Evolutionary conservation across 2,329 filamentous ascomycete genomes (phyloP).

Genomic region (Colletotrichum sp.): DNA sequence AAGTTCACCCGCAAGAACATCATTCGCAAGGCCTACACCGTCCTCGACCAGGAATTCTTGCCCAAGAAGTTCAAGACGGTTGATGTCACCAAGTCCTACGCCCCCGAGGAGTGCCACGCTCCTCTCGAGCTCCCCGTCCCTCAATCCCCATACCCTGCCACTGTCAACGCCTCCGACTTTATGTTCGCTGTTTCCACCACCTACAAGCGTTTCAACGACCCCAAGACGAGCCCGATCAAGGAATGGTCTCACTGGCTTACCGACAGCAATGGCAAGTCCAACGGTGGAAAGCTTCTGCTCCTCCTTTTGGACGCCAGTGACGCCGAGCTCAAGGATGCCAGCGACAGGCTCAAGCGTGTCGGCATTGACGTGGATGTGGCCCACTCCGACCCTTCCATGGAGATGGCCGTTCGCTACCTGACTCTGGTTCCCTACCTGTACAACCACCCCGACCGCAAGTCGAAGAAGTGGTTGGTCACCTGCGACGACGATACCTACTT

Average conservation of each 20-base stretch:
- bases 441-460: conserved; percentile 51
- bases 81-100: conserved; percentile 48
- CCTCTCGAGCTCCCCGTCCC: conserved; percentile 58
- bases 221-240: conserved; percentile 56
- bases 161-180: conserved; percentile 60
- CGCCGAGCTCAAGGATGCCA: conserved; percentile 54
- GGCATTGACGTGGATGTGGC: conserved; percentile 65
- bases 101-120: conserved; percentile 48
- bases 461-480: conserved; percentile 64
- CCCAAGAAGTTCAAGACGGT: conserved; percentile 52
- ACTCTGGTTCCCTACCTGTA: conserved; percentile 60
- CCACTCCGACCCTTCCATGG: conserved; percentile 55
- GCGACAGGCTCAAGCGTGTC: conserved; percentile 47
- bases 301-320: conserved; percentile 59
- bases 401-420: conserved; percentile 65
- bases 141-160: conserved; percentile 53
- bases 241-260: conserved; percentile 68
- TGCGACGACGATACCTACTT: conserved; percentile 73
- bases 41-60: conserved; percentile 52
- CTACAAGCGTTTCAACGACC: conserved; percentile 58
- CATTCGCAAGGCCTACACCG: conserved; percentile 56
- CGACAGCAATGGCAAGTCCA: conserved; percentile 58
- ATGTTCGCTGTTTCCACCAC: conserved; percentile 66
- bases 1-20: conserved; percentile 56
- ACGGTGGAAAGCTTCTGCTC: conserved; percentile 61